phyloP scores from a whole-genome alignment of 352 stramenopile species.

The Pythium monospermum region DNA sequence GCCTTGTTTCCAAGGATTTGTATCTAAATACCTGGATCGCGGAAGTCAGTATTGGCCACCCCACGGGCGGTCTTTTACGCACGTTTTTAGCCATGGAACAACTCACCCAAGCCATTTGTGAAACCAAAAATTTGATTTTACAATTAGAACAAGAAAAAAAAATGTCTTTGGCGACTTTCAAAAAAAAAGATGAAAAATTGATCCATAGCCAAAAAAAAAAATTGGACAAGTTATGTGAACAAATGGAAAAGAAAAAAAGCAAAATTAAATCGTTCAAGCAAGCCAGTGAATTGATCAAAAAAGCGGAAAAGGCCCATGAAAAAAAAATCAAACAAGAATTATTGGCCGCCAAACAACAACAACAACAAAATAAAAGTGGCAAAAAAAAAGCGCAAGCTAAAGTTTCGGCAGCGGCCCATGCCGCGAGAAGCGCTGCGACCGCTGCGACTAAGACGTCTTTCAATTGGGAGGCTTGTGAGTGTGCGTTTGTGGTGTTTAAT shows the following conservation, averaged over 20 bases:
- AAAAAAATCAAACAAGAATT: constrained; percentile 22
- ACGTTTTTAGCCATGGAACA: constrained; percentile 72
- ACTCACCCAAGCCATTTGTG: constrained; percentile 48
- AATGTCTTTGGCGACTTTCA: constrained; percentile 13
- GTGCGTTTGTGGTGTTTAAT: constrained; percentile 87
- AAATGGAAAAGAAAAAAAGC: constrained; percentile 33
- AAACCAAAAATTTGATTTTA: constrained; percentile 42
- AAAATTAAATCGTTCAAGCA: constrained; percentile 65
- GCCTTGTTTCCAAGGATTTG: constrained; percentile 35
- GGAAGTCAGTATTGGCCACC: constrained; percentile 78
- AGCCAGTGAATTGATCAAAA: constrained; percentile 5
- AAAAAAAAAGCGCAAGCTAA: constrained; percentile 25
- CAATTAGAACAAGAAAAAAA: constrained; percentile 52
- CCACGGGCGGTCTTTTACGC: constrained; percentile 63
- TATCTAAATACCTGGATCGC: constrained; percentile 85
- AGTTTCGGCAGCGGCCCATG: constrained; percentile 3
- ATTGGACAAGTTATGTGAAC: constrained; percentile 26
- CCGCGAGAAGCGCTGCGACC: too few species aligned
- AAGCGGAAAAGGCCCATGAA: constrained; percentile 3
- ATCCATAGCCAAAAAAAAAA: constrained; percentile 8
- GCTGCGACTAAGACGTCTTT: constrained; percentile 41
- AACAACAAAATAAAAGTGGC: constrained; percentile 17
- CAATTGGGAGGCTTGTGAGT: constrained; percentile 58
- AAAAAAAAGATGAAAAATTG: constrained; percentile 20
- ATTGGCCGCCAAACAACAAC: constrained; percentile 1